A percentile compares a stretch with the other conserved stretches of the same genome.
phyloP scores from a whole-genome alignment of 73 alveolate species.

The Diophrys sp. region DNA sequence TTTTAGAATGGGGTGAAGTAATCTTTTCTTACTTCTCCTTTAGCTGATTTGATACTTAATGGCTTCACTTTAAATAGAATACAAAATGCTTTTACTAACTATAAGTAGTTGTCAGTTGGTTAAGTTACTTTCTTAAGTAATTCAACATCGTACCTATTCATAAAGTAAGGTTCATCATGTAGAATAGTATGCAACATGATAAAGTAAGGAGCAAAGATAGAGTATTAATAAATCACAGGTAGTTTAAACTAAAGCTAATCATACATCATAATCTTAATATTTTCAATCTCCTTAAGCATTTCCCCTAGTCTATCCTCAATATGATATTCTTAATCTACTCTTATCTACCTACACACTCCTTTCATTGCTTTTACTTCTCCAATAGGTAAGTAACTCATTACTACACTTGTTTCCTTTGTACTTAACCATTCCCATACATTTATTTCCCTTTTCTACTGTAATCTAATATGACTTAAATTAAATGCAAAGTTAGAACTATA shows the following conservation, averaged over 20 bases:
- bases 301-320: constrained; percentile 27
- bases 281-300: constrained; percentile 52
- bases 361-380: constrained; percentile 18
- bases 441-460: constrained; percentile 21
- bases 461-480: constrained; percentile 49
- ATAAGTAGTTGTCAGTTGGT: constrained; percentile 40
- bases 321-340: constrained; percentile 24
- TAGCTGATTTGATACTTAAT: constrained; percentile 58
- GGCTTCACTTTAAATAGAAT: constrained; percentile 66
- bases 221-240: not conserved
- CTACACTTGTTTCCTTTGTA: not conserved
- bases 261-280: constrained; percentile 48
- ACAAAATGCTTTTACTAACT: constrained; percentile 70
- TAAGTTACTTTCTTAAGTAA: constrained; percentile 64
- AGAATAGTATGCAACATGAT: constrained; percentile 32
- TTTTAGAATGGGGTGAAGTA: constrained; percentile 62
- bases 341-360: constrained; percentile 7
- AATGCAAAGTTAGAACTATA: constrained; percentile 52
- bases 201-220: constrained; percentile 33
- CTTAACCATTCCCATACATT: not conserved
- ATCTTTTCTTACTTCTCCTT: constrained; percentile 67
- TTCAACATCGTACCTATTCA: constrained; percentile 68
- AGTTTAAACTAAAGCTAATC: constrained; percentile 14
- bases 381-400: constrained; percentile 19
- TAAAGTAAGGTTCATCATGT: constrained; percentile 45